phyloP scores from a whole-genome alignment of 2,329 filamentous ascomycete genomes.

The Lachnellula arida region DNA sequence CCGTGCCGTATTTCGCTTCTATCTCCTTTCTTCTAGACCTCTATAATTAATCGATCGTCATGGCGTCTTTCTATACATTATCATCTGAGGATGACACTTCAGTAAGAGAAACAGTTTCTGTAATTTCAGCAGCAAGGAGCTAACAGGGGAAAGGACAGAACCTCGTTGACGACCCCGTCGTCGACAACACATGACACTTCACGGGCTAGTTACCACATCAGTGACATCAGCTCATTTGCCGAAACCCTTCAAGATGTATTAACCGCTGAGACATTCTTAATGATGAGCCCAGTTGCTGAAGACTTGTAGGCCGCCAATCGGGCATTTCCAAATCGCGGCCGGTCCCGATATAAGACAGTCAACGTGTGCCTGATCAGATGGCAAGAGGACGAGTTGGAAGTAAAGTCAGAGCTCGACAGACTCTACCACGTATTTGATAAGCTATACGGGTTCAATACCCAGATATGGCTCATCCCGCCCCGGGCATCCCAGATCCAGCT shows the following conservation, averaged over 20 bases:
- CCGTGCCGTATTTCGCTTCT: neutral
- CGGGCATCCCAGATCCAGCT: slow-evolving; percentile 46
- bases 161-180: slow-evolving; percentile 9
- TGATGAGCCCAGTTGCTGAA: neutral
- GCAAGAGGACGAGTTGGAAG: slow-evolving; percentile 50
- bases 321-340: slow-evolving; percentile 46
- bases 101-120: neutral
- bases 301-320: slow-evolving; percentile 13
- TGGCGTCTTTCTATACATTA: slow-evolving; percentile 8
- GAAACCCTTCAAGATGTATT: slow-evolving; percentile 15
- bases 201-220: slow-evolving; percentile 12
- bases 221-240: slow-evolving; percentile 11
- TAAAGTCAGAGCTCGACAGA: slow-evolving; percentile 53
- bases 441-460: slow-evolving; percentile 49
- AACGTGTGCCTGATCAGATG: slow-evolving; percentile 52
- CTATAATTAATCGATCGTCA: neutral
- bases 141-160: slow-evolving; percentile 1
- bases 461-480: slow-evolving; percentile 54
- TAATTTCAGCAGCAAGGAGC: too few relatives aligned
- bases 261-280: neutral
- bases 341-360: slow-evolving; percentile 50
- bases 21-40: neutral
- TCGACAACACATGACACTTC: slow-evolving; percentile 13
- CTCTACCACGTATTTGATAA: slow-evolving; percentile 50
- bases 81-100: slow-evolving; percentile 8